phyloP scores from a whole-genome alignment of 2,329 filamentous ascomycete species.

The Sporothrix brunneoviolacea region DNA sequence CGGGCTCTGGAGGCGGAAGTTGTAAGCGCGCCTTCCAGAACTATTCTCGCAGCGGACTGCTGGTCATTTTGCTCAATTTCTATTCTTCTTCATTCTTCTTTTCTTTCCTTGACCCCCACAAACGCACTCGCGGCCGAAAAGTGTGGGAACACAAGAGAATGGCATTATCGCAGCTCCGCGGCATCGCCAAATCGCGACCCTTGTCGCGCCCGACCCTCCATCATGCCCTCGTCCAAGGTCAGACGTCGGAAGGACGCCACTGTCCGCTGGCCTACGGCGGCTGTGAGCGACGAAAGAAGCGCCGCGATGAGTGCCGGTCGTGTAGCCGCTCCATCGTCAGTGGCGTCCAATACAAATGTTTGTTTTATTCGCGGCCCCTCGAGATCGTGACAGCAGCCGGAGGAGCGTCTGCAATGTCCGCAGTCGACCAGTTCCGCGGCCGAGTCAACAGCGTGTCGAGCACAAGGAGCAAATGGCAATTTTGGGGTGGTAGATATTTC shows the following conservation, averaged over 20 bases:
- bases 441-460: too few species aligned
- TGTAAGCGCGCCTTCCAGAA: neutral
- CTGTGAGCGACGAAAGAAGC: conserved; percentile 27
- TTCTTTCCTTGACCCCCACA: neutral
- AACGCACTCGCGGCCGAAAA: neutral
- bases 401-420: neutral
- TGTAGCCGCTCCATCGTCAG: conserved; percentile 23
- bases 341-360: conserved; percentile 20
- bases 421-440: too few species aligned
- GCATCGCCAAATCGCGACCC: conserved; percentile 1
- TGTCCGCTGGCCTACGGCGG: conserved; percentile 23
- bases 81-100: neutral
- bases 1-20: neutral
- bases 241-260: conserved; percentile 21
- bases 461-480: too few species aligned
- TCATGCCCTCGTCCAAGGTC: conserved; percentile 21
- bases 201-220: conserved; percentile 3
- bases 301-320: conserved; percentile 24
- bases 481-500: too few species aligned
- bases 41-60: neutral
- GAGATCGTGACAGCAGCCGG: neutral
- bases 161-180: neutral
- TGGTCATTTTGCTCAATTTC: neutral
- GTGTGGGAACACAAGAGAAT: conserved; percentile 1
- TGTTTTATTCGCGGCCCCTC: conserved; percentile 15